Conservation (phyloP, 148 eudicot species). For the Rhododendron ovatum region DNA sequence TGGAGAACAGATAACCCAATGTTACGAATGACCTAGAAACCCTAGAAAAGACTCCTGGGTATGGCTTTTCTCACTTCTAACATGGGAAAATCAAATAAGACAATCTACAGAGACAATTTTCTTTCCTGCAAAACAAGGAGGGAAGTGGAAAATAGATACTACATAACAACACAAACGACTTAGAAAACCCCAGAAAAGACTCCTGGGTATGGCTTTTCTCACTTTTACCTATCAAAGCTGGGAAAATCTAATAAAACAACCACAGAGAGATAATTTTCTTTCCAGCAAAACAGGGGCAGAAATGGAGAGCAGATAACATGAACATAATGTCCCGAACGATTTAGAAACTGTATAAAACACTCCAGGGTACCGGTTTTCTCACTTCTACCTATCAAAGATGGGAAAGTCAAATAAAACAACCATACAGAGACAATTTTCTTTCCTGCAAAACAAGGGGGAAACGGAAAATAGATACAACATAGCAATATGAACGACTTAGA, state of each 20-base stretch:
- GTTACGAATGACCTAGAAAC: not conserved
- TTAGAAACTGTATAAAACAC: not conserved
- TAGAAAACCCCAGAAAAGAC: constrained; percentile 17
- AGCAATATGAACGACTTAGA: not conserved
- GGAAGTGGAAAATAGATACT: not conserved
- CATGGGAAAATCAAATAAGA: constrained; percentile 7
- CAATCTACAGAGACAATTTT: not conserved
- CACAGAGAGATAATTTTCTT: not conserved
- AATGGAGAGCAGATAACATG: not conserved
- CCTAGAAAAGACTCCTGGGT: constrained; percentile 43
- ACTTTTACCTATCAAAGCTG: constrained; percentile 64
- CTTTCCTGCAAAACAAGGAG: not conserved
- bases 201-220: constrained; percentile 70
- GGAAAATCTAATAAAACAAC: not conserved
- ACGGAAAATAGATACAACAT: not conserved
- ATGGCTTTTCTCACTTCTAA: constrained; percentile 71
- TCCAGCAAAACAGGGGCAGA: not conserved
- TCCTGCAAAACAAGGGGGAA: not conserved
- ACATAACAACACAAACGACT: not conserved
- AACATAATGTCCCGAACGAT: not conserved
- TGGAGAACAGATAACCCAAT: not conserved
- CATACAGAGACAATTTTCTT: not conserved
- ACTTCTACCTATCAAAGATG: constrained; percentile 7
- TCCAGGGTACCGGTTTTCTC: not conserved
- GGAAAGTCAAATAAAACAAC: not conserved